A percentile compares a stretch with the other conserved stretches of the same genome.
Conservation (phyloP, 1,139 yeast species). For the Taiozyma onychis region DNA sequence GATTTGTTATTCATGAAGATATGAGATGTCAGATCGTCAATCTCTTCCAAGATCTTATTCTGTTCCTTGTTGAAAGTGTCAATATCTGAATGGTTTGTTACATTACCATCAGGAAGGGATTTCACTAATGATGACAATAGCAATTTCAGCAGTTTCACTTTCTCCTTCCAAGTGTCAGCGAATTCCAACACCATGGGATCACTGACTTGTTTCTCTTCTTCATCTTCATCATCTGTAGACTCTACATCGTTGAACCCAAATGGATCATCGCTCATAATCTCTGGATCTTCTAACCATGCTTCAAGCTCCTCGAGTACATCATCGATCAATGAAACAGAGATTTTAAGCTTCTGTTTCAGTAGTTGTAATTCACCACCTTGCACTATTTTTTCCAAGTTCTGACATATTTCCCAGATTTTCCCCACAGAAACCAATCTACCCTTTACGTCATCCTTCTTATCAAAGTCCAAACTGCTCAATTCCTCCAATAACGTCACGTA, state of each 20-base stretch:
- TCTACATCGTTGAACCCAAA: slow-evolving; percentile 32
- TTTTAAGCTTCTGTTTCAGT: slow-evolving; percentile 39
- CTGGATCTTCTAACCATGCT: slow-evolving; percentile 64
- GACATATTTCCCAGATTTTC: slow-evolving; percentile 59
- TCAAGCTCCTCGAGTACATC: slow-evolving; percentile 63
- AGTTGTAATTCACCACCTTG: slow-evolving; percentile 47
- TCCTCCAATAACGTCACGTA: slow-evolving; percentile 27
- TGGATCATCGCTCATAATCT: slow-evolving; percentile 39
- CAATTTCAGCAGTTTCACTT: slow-evolving; percentile 49
- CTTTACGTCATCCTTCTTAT: slow-evolving; percentile 24
- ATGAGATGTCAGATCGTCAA: slow-evolving; percentile 31
- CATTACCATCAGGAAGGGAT: slow-evolving; percentile 38
- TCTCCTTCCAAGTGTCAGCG: slow-evolving; percentile 44
- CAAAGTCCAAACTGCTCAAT: slow-evolving; percentile 22
- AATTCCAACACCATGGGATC: slow-evolving; percentile 33
- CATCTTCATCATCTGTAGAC: slow-evolving; percentile 29
- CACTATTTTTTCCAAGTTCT: slow-evolving; percentile 34
- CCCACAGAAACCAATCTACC: slow-evolving; percentile 56
- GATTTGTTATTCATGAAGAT: slow-evolving; percentile 25
- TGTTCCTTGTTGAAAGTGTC: slow-evolving; percentile 28
- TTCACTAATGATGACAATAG: slow-evolving; percentile 49
- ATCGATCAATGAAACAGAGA: slow-evolving; percentile 42
- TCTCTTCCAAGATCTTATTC: slow-evolving; percentile 22
- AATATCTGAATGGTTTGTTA: slow-evolving; percentile 18
- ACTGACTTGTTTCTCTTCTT: slow-evolving; percentile 22